These are phyloP conservation scores for Solanum hybrid DNA, from an alignment of 305 asterid species.

Conservation along the genomic window DNA sequence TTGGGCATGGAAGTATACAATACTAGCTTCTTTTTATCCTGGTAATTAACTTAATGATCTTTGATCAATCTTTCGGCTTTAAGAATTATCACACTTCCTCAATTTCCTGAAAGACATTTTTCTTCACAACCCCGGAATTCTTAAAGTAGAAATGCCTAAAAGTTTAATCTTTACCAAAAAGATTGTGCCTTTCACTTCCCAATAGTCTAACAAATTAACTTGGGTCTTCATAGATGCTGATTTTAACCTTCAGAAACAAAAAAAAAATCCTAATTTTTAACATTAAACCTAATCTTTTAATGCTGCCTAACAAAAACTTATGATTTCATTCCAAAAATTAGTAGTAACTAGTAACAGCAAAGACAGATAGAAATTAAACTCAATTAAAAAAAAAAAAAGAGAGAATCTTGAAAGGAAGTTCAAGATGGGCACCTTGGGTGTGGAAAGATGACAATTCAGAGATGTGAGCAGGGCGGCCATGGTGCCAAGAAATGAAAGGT, in stretches of 20 bases:
- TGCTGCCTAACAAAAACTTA: neutral
- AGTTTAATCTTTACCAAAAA: neutral
- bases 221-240: neutral
- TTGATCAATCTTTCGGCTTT: neutral
- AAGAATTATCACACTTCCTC: neutral
- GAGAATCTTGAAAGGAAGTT: neutral
- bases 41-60: neutral
- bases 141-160: neutral
- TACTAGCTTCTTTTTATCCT: neutral
- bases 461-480: constrained; percentile 49
- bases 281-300: neutral
- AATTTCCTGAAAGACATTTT: neutral
- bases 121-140: neutral
- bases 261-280: neutral
- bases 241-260: neutral
- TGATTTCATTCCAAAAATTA: neutral
- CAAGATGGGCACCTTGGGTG: constrained; percentile 38
- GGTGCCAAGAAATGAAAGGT: constrained; percentile 65
- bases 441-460: constrained; percentile 59
- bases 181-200: neutral
- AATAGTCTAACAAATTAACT: neutral
- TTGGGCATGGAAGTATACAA: neutral
- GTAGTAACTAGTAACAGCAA: neutral
- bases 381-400: neutral
- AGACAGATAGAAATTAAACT: neutral